These are phyloP conservation scores for Flaveria ramosissima DNA, from an alignment of 129 eudicot genomes.

Conservation along the genomic window DNA sequence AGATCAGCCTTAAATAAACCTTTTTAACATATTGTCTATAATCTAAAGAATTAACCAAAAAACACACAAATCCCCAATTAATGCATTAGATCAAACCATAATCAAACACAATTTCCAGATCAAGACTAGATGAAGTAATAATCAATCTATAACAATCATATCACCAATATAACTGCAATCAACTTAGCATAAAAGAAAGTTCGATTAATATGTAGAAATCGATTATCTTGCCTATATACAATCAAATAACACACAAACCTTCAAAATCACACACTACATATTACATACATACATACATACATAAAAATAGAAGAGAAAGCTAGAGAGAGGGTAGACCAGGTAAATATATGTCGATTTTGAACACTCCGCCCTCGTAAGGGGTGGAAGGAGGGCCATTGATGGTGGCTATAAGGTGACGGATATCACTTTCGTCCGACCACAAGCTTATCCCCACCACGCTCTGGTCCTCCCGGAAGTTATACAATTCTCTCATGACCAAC, in stretches of 20 bases:
- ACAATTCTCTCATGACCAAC: constrained; percentile 8
- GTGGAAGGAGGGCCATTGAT: constrained; percentile 71
- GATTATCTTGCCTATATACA: background rate
- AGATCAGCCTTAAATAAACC: background rate
- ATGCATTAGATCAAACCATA: background rate
- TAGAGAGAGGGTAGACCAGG: constrained; percentile 40
- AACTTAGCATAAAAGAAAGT: background rate
- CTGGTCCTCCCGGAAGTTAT: background rate
- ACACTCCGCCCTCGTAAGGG: constrained; percentile 71
- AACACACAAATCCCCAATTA: background rate
- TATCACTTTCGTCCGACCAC: constrained; percentile 24
- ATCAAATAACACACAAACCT: too few relatives aligned
- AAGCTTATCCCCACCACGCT: background rate
- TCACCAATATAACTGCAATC: background rate
- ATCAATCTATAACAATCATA: background rate
- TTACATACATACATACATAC: too few relatives aligned
- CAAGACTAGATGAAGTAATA: background rate
- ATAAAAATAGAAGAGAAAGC: background rate
- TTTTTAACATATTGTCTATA: background rate
- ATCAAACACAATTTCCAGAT: background rate
- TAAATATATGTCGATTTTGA: constrained; percentile 58
- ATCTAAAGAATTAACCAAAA: background rate
- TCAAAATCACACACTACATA: too few relatives aligned
- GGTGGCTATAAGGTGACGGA: constrained; percentile 54
- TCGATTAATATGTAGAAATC: background rate